Base-by-base conservation (phyloP, 106 monocot genomes). In the Dactylorhiza incarnata region DNA sequence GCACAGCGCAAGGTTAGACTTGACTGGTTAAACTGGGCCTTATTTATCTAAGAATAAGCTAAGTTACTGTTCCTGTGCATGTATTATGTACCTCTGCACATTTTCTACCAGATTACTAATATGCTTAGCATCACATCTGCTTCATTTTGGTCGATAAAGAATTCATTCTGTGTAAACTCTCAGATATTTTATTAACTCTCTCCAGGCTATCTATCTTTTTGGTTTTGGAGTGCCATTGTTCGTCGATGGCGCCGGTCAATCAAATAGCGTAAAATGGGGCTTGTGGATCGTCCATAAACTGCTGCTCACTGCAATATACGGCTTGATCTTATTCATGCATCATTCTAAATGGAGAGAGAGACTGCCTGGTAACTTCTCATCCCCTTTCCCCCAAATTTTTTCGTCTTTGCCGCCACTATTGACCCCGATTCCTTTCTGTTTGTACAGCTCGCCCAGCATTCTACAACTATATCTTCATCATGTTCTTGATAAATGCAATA, bases 261-360 rank as follows among this genome's bases (percentile, higher is more conserved):
- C 73, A 59, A 82, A 84, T 83, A 49, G 79, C 47, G 83, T 86
- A 81, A 93, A 91, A 78, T 93, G 93, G 96, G 87, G 91, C 45
- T 79, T 97, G 77, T 97, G 90, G 93, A 81, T 86, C 48, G 73
- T 94, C 14, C 89, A 91, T 80, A 89, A 83, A 76, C 68, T 96
- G 44, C 55, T 91, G 63, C 86, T 96, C 49, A 79, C 87, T 58
- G 86, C 83, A 55, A 84, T 91, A 20, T 97, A 97, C 85, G 96
- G 85, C 47, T 77, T 84, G 29, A 87, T 97, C 83, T 54, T 97
- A 44, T 97, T 87, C 83, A 86, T 97, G 91, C 73, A 97, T 73
- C 91, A 97, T 54, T 87, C 91, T 51, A 97, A 84, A 62, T 93
- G 93, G 96, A 94, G 86, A 83, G 96, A 97, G 69, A 88, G 89